Percentiles rank a stretch among this genome's conserved stretches.
phyloP scores from a whole-genome alignment of 768 basidiomycete species.

The Rhodosporidiobolus sp. region DNA sequence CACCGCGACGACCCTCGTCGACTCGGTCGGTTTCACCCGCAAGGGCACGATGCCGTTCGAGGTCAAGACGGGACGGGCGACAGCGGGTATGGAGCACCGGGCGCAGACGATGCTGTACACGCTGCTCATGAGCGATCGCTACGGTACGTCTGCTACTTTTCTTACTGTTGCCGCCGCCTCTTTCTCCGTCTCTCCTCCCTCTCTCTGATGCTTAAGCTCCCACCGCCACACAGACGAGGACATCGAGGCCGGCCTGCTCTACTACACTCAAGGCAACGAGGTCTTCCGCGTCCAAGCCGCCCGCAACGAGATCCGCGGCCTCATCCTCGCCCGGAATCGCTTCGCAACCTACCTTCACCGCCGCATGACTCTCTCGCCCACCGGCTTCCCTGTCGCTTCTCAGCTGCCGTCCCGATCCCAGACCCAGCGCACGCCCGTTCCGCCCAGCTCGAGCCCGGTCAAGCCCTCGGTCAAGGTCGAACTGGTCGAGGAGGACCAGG shows the following conservation, averaged over 20 bases:
- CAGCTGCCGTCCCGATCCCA: no score
- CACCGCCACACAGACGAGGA: conserved; percentile 56
- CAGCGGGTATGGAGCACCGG: conserved; percentile 81
- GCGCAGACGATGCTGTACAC: conserved; percentile 99
- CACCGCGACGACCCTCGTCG: conserved; percentile 64
- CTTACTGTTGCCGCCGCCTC: background rate
- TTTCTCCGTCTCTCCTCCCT: background rate
- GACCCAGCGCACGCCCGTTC: background rate
- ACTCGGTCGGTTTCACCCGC: conserved; percentile 44
- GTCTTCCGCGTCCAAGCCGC: conserved; percentile 76
- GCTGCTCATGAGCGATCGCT: conserved; percentile 83
- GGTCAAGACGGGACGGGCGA: conserved; percentile 86
- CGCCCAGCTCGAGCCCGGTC: background rate
- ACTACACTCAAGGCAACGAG: conserved; percentile 88
- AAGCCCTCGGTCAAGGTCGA: conserved; percentile 4
- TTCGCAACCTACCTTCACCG: conserved; percentile 61
- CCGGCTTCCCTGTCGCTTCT: background rate
- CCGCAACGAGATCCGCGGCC: conserved; percentile 75
- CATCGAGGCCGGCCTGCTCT: conserved; percentile 78
- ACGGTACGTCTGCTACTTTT: conserved; percentile 52
- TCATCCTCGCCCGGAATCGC: conserved; percentile 78
- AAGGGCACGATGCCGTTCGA: conserved; percentile 69
- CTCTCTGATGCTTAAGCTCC: background rate
- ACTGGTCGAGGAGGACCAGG: conserved; percentile 27
- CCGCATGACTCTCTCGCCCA: conserved; percentile 4